phyloP scores from a whole-genome alignment of 2,329 filamentous ascomycete species.

The Parastagonospora avenae region DNA sequence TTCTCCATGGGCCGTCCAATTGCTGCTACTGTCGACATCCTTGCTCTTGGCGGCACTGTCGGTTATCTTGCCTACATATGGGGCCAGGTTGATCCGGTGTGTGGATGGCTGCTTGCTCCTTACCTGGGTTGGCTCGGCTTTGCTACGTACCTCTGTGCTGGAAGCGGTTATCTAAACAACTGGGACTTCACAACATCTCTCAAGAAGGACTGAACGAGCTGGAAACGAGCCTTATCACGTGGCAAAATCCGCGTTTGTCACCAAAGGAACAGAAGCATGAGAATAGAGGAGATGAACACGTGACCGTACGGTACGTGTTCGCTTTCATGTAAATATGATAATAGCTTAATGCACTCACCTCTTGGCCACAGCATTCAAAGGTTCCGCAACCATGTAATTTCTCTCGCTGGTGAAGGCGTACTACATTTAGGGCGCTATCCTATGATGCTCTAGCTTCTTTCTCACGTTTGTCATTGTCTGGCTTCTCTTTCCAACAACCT shows the following conservation, averaged over 20 bases:
- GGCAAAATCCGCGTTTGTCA: neutral
- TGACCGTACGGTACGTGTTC: too few relatives aligned
- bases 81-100: conserved; percentile 72
- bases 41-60: conserved; percentile 70
- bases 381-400: too few relatives aligned
- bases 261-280: neutral
- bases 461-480: too few relatives aligned
- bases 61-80: conserved; percentile 77
- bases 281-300: neutral
- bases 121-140: conserved; percentile 88
- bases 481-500: too few relatives aligned
- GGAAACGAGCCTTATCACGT: neutral
- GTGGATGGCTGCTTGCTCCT: conserved; percentile 76
- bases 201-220: conserved; percentile 35
- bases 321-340: too few relatives aligned
- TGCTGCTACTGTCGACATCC: conserved; percentile 75
- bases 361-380: too few relatives aligned
- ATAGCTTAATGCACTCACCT: too few relatives aligned
- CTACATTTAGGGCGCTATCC: too few relatives aligned
- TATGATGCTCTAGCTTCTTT: too few relatives aligned
- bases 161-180: conserved; percentile 47
- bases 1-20: conserved; percentile 77
- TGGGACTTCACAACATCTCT: conserved; percentile 43
- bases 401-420: too few relatives aligned
- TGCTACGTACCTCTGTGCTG: conserved; percentile 78